Base-by-base conservation (phyloP, 1,284 basidiomycete genomes). In the Meira nashicola region DNA sequence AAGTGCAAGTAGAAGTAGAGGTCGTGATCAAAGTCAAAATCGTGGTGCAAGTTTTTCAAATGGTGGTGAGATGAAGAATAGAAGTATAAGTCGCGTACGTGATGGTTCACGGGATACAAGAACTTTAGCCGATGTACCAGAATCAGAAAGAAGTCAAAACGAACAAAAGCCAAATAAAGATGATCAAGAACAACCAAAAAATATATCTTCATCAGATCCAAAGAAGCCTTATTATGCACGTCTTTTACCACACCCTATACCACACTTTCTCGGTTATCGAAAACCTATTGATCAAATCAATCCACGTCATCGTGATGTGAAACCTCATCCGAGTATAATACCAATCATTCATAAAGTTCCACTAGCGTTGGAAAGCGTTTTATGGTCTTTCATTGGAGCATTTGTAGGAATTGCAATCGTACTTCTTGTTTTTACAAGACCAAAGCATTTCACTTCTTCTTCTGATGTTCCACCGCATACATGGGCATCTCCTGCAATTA, bases 371-470 rank as follows among this genome's bases (percentile, higher is more conserved):
- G 68, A 70, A 46, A 66, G 62, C 9, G 54, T 63, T 17, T 46
- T 70, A 50, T 70, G 68, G 68, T 62, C 64, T 1, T 68, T 59
- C 60, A 62, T 70, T 49, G 68, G 68, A 17, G 66, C 63, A 2
- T 57, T 62, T 48, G 55, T 70, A 5, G 63, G 63, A 38, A 61
- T 54, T 53, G 14, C 43, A n/a, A 39, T 21, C 19, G 19, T 43
- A 19, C 15, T 33, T 23, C 44, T 67, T 49, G 58, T 65, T 19
- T 70, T 70, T 17, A 63, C 68, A 2, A 58, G 68, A 37, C 66
- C 62, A 58, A 40, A 57, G 4, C 50, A 62, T 28, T 68, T 68
- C 28, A 54, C 65, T 52, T 56, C 54, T 50, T 67, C 68, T 6
- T 39, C 33, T 50, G 66, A 66, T 53, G 58, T 60, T n/a, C 61